Evolutionary conservation across 495 filamentous ascomycete genomes (phyloP).

Genomic region (Trichoderma orchidacearum): DNA sequence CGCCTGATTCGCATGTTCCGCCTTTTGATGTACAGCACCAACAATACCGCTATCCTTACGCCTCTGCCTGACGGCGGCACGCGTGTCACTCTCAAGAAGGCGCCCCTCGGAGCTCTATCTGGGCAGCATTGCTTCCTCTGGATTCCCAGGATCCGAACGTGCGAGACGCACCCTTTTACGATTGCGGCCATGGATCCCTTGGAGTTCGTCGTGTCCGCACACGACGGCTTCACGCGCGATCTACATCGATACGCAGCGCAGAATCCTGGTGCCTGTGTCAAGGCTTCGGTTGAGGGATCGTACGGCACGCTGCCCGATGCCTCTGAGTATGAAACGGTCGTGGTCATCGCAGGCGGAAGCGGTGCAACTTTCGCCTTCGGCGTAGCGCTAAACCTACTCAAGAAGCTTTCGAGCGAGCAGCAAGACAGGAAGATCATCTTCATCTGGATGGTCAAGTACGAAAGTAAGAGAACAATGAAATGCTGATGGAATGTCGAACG

Average conservation of each 20-base stretch:
- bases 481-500: neutral
- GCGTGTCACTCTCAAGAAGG: slow-evolving; percentile 20
- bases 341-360: slow-evolving; percentile 47
- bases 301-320: slow-evolving; percentile 39
- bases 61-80: slow-evolving; percentile 37
- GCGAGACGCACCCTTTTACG: slow-evolving; percentile 47
- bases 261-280: slow-evolving; percentile 20
- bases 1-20: slow-evolving; percentile 39
- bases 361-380: slow-evolving; percentile 48
- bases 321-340: slow-evolving; percentile 23
- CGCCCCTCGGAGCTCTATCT: slow-evolving; percentile 16
- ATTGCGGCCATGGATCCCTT: slow-evolving; percentile 32
- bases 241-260: slow-evolving; percentile 33
- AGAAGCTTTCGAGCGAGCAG: slow-evolving; percentile 23
- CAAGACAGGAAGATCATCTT: slow-evolving; percentile 33
- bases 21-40: slow-evolving; percentile 25
- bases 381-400: slow-evolving; percentile 34
- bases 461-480: slow-evolving; percentile 20
- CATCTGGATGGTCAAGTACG: slow-evolving; percentile 37
- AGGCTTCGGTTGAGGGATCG: slow-evolving; percentile 36
- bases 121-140: slow-evolving; percentile 47
- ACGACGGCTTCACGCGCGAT: slow-evolving; percentile 42
- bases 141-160: slow-evolving; percentile 32
- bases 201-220: slow-evolving; percentile 32
- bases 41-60: slow-evolving; percentile 29